These are phyloP conservation scores for Xenosphaeropsis pyriputrescens DNA, from an alignment of 2,329 filamentous ascomycete genomes.

Conservation along the genomic window DNA sequence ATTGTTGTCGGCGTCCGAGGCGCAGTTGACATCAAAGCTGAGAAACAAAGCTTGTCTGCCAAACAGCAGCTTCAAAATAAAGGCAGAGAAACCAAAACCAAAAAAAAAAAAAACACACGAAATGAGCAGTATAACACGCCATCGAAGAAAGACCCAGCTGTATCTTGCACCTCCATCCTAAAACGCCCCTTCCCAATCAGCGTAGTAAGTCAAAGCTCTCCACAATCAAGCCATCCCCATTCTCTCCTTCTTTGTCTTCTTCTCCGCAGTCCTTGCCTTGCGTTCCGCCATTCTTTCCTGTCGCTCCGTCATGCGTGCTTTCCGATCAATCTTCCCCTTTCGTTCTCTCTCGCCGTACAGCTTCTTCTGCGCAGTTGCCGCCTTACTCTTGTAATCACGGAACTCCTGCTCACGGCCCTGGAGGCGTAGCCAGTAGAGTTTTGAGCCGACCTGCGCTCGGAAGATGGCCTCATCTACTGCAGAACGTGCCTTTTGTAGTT, in stretches of 20 bases:
- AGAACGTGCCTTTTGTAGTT: slow-evolving; percentile 17
- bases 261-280: background rate
- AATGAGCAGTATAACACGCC: too few species aligned
- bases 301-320: background rate
- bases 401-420: slow-evolving; percentile 29
- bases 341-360: background rate
- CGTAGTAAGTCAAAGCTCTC: background rate
- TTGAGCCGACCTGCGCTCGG: slow-evolving; percentile 38
- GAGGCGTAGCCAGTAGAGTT: slow-evolving; percentile 39
- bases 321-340: background rate
- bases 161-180: too few species aligned
- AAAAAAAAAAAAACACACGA: too few species aligned
- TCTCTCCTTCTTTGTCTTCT: background rate
- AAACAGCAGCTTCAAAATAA: too few species aligned
- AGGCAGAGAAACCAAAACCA: too few species aligned
- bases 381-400: slow-evolving; percentile 26
- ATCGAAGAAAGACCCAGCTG: too few species aligned
- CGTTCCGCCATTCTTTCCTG: background rate
- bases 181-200: too few species aligned
- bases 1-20: too few species aligned
- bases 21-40: too few species aligned
- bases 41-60: too few species aligned
- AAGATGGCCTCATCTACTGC: slow-evolving; percentile 30
- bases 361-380: slow-evolving; percentile 21
- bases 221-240: background rate